These are phyloP conservation scores for Zymoseptoria crescenta DNA, from an alignment of 2,329 filamentous ascomycete species.

Conservation along the genomic window DNA sequence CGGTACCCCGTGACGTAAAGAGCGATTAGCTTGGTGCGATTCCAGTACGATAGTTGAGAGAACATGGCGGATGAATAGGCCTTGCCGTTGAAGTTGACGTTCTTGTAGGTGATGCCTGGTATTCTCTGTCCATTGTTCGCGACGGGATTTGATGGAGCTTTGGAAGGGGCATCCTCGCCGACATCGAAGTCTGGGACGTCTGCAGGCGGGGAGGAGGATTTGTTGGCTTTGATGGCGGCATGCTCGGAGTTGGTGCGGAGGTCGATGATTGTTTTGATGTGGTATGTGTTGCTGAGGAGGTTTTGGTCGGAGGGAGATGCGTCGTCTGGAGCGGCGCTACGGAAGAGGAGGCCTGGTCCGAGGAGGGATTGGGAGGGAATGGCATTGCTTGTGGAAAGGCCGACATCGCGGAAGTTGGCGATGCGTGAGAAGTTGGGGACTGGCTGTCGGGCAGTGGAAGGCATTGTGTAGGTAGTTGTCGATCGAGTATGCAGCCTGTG, in stretches of 20 bases:
- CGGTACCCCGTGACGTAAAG: slow-evolving; percentile 61
- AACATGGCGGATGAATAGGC: slow-evolving; percentile 62
- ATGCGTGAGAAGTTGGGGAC: slow-evolving; percentile 46
- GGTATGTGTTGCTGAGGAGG: slow-evolving; percentile 51
- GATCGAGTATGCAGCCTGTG: not conserved
- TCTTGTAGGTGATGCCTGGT: slow-evolving; percentile 53
- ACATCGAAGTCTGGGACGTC: slow-evolving; percentile 42
- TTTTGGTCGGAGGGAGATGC: slow-evolving; percentile 58
- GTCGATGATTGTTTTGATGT: slow-evolving; percentile 68
- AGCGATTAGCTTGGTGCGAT: slow-evolving; percentile 54
- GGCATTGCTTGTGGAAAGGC: slow-evolving; percentile 52
- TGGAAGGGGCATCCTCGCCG: slow-evolving; percentile 4
- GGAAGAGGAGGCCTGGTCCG: slow-evolving; percentile 18
- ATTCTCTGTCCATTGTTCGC: slow-evolving; percentile 43
- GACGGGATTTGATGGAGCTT: slow-evolving; percentile 39
- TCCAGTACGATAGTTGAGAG: slow-evolving; percentile 59
- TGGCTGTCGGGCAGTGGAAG: not conserved
- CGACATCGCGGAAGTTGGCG: slow-evolving; percentile 72
- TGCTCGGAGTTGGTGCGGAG: slow-evolving; percentile 60
- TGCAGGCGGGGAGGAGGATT: slow-evolving; percentile 38
- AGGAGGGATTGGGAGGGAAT: slow-evolving; percentile 43
- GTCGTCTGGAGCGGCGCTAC: slow-evolving; percentile 49
- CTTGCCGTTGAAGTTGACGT: slow-evolving; percentile 67
- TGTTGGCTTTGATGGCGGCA: slow-evolving; percentile 41
- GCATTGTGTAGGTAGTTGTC: not conserved